Percentiles rank a stretch among this genome's conserved stretches.
These are phyloP conservation scores for Capronia epimyces DNA, from an alignment of 2,329 filamentous ascomycete species.

Conservation along the genomic window DNA sequence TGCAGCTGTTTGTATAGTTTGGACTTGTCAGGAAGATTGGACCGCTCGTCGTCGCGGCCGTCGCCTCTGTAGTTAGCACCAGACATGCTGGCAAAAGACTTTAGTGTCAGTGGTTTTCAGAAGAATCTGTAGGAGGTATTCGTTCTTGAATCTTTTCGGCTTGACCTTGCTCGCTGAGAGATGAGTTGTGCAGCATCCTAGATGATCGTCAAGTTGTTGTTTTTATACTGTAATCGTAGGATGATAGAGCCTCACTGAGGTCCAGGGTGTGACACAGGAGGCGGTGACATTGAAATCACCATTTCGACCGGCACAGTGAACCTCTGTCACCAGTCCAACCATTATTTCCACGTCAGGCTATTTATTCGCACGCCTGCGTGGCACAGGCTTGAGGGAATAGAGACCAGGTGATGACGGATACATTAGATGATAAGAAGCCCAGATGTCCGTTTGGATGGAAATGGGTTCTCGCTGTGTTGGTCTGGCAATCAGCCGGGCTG, in stretches of 20 bases:
- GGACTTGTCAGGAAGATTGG: slow-evolving; percentile 1
- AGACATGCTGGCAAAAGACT: neutral
- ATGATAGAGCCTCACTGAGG: neutral
- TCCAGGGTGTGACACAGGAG: neutral
- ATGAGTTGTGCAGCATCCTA: no score
- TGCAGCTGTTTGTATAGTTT: slow-evolving; percentile 2
- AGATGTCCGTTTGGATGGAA: no score
- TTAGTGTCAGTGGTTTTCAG: neutral
- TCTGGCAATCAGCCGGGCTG: no score
- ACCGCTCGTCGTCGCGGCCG: neutral
- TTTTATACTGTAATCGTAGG: neutral
- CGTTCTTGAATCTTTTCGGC: neutral
- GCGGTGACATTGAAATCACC: neutral
- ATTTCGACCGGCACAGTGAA: neutral
- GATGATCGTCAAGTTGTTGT: neutral
- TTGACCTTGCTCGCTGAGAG: no score
- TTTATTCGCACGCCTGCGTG: neutral
- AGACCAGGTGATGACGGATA: no score
- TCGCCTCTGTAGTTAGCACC: neutral
- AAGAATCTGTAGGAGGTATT: neutral
- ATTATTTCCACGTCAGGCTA: neutral
- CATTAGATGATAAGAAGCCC: no score
- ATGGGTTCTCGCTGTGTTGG: no score
- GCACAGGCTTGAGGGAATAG: no score
- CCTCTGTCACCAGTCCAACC: neutral